Base-by-base conservation (phyloP, 495 filamentous ascomycete genomes). In the Rhizodiscina lignyota region DNA sequence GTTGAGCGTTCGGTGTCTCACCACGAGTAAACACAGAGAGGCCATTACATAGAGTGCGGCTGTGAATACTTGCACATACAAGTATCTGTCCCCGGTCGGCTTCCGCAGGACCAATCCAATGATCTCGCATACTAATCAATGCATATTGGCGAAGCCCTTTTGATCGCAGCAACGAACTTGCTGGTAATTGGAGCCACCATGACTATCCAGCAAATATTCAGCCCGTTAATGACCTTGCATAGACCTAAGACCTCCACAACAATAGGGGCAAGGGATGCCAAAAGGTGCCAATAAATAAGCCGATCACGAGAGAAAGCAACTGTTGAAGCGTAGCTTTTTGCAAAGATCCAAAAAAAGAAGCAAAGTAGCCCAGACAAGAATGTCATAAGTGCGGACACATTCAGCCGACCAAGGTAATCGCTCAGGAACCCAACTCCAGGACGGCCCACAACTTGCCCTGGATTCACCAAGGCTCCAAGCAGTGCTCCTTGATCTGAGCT, bases 231-330 rank as follows among this genome's bases (percentile, higher is more conserved):
- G 2, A 87, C 59, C 31, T 82, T 59, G 43, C 64, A 61, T 10
- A 92, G 47, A 2, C 80, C 81, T 21, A 89, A 72, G 17, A 89
- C 73, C 49, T 92, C 83, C 0, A 77, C 76, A 15, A 72, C 64
- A 11, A 92, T 74, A 0, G 83, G 83, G 2, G 65, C 74, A 16
- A 79, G 59, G 4, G 70, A 73, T 16, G 74, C 79, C 79, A 85
- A 46, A 79, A 80, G 1, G 71, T 74, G 19, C 80, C 82, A 4
- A 76, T 65, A 10, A 85, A 72, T 11, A 61, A 64, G 6, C 82
- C 81, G n/a, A 66, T 62, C 10, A 84, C 57, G 3, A 89, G 49
- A 5, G 43, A 79, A 86, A 41, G 83, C 72, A 30, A 79, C 71
- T 22, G 83, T 58, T 0, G 77, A 66, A 2, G 69, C 70, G 50